Evolutionary conservation across 208 protist genomes (phyloP).

Genomic region (Endotrypanum monterogeii): DNA sequence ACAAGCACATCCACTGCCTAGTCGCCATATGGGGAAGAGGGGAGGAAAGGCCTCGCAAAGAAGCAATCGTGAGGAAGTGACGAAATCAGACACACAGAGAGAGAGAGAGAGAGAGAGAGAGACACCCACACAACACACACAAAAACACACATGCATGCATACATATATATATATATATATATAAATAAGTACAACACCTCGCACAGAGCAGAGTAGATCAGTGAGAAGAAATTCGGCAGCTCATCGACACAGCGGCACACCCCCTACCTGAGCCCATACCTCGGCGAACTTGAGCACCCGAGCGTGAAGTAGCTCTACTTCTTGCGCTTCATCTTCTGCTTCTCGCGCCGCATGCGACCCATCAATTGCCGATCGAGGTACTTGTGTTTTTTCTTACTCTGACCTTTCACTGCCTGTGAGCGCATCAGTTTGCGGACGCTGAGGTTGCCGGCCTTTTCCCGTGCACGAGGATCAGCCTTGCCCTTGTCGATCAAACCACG

Average conservation of each 20-base stretch:
- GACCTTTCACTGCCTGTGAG: slow-evolving; percentile 79
- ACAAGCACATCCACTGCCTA: no score
- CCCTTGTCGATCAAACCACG: slow-evolving; percentile 87
- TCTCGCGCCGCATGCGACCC: slow-evolving; percentile 71
- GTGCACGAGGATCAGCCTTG: slow-evolving; percentile 83
- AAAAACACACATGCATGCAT: no score
- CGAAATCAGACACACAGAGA: no score
- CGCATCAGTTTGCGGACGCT: slow-evolving; percentile 90
- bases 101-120: no score
- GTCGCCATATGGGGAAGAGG: no score
- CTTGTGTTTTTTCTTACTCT: slow-evolving; percentile 82
- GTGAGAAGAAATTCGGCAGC: not conserved
- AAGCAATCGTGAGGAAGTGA: no score
- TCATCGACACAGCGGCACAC: not conserved
- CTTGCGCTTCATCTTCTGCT: slow-evolving; percentile 37
- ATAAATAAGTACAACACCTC: no score
- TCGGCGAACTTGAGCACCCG: not conserved
- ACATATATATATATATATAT: no score
- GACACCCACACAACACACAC: no score
- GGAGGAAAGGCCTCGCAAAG: no score
- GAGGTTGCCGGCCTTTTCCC: slow-evolving; percentile 78
- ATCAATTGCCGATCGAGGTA: slow-evolving; percentile 76
- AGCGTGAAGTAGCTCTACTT: not conserved
- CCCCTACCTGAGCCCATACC: not conserved
- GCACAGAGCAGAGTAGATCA: no score